phyloP scores from a whole-genome alignment of 768 basidiomycete genomes.

The Leccinellum luteum region DNA sequence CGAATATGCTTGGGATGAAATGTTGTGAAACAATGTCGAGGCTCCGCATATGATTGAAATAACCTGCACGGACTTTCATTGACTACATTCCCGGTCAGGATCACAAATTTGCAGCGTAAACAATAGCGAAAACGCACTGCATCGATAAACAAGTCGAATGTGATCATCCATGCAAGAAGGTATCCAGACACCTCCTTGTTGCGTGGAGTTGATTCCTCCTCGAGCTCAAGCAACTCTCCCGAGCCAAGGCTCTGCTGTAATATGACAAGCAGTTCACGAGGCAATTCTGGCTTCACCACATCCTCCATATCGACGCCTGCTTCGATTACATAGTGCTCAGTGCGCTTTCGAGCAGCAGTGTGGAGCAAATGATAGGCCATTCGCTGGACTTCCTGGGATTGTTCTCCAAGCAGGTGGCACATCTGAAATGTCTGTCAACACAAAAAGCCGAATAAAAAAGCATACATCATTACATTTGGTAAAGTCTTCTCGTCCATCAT shows the following conservation, averaged over 20 bases:
- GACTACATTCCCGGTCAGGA: slow-evolving; percentile 51
- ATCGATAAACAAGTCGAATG: slow-evolving; percentile 79
- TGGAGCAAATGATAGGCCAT: slow-evolving; percentile 74
- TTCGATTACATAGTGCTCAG: slow-evolving; percentile 84
- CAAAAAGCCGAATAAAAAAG: background rate
- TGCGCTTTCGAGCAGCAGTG: slow-evolving; percentile 67
- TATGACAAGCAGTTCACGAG: slow-evolving; percentile 62
- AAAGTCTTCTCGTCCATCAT: slow-evolving; percentile 65
- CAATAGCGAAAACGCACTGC: slow-evolving; percentile 53
- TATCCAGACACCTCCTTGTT: slow-evolving; percentile 54
- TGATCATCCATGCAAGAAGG: slow-evolving; percentile 87
- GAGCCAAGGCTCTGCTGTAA: slow-evolving; percentile 48
- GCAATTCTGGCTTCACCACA: slow-evolving; percentile 52
- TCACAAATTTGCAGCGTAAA: background rate
- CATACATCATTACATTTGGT: slow-evolving; percentile 45
- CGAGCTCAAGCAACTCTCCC: slow-evolving; percentile 38
- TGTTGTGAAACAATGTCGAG: slow-evolving; percentile 56
- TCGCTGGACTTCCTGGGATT: slow-evolving; percentile 63
- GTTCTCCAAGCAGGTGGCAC: slow-evolving; percentile 72
- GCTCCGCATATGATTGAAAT: slow-evolving; percentile 82
- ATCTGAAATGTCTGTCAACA: slow-evolving; percentile 48
- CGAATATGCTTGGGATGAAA: slow-evolving; percentile 74
- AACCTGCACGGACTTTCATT: slow-evolving; percentile 78
- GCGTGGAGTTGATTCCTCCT: slow-evolving; percentile 36
- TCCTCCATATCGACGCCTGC: slow-evolving; percentile 75